These are phyloP conservation scores for Phytophthora pinifolia DNA, from an alignment of 352 stramenopile species.

Conservation along the genomic window DNA sequence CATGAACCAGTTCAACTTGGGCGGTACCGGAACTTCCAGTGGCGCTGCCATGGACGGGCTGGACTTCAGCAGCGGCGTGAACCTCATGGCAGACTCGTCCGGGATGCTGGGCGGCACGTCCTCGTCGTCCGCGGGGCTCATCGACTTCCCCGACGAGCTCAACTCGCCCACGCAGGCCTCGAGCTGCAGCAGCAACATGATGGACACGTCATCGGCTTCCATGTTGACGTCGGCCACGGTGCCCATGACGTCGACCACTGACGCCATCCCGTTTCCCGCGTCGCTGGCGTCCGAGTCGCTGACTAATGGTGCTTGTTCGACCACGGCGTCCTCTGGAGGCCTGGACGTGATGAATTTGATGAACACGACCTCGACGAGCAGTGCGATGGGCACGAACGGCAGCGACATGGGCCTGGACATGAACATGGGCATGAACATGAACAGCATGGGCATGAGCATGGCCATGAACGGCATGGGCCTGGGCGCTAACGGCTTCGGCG, in stretches of 20 bases:
- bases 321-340: constrained; percentile 44
- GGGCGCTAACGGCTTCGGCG: constrained; percentile 38
- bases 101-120: constrained; percentile 34
- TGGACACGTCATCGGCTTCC: constrained; percentile 28
- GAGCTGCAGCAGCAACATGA: constrained; percentile 20
- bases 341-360: constrained; percentile 43
- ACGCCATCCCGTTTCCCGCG: constrained; percentile 79
- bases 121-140: constrained; percentile 49
- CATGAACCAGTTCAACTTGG: constrained; percentile 73
- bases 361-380: constrained; percentile 33
- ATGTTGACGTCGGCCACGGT: constrained; percentile 34
- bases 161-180: constrained; percentile 55
- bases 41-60: constrained; percentile 53
- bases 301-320: constrained; percentile 23
- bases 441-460: constrained; percentile 57
- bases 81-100: constrained; percentile 66
- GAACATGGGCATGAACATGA: constrained; percentile 64
- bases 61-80: constrained; percentile 69
- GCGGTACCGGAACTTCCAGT: constrained; percentile 19
- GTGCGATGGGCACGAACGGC: constrained; percentile 21
- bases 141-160: constrained; percentile 87
- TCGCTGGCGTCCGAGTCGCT: constrained; percentile 66
- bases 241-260: constrained; percentile 32
- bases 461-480: constrained; percentile 43
- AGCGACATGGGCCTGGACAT: constrained; percentile 39